Conservation (phyloP, 2,329 filamentous ascomycete genomes). For the Arthrobotrys pseudoclavata region DNA sequence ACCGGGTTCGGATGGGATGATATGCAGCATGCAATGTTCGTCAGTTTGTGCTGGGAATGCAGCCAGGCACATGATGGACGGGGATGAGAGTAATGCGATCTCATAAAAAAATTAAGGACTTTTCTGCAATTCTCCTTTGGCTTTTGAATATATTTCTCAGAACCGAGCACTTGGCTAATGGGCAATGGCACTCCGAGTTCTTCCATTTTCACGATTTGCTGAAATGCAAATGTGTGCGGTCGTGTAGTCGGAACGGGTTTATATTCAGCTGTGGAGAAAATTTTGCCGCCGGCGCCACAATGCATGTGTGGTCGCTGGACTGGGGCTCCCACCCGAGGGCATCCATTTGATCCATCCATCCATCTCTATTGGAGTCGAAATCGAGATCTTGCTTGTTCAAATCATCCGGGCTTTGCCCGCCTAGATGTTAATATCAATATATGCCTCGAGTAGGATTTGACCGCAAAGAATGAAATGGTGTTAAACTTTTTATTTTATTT, state of each 20-base stretch:
- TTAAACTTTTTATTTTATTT: slow-evolving; percentile 19
- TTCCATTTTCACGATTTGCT: neutral
- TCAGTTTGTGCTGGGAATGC: slow-evolving; percentile 39
- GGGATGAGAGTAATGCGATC: slow-evolving; percentile 26
- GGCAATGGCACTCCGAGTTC: no score
- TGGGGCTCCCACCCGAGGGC: slow-evolving; percentile 21
- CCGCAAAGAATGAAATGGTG: slow-evolving; percentile 4
- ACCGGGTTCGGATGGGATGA: slow-evolving; percentile 28
- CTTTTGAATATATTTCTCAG: neutral
- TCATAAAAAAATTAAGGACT: neutral
- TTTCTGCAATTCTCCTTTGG: neutral
- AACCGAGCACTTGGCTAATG: neutral
- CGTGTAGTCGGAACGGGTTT: slow-evolving; percentile 8
- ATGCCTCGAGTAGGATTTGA: slow-evolving; percentile 1
- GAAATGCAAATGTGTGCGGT: neutral
- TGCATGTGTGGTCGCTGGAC: slow-evolving; percentile 26
- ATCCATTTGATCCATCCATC: slow-evolving; percentile 28
- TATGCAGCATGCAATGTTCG: slow-evolving; percentile 59
- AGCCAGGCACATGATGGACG: slow-evolving; percentile 39
- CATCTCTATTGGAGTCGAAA: slow-evolving; percentile 22
- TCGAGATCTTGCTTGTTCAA: slow-evolving; percentile 14
- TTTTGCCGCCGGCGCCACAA: slow-evolving; percentile 40
- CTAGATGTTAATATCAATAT: neutral
- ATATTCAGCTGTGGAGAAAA: slow-evolving; percentile 34
- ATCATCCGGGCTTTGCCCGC: neutral